Base-by-base conservation (phyloP, 257 asterid species). In the Rubia yunnanensis region DNA sequence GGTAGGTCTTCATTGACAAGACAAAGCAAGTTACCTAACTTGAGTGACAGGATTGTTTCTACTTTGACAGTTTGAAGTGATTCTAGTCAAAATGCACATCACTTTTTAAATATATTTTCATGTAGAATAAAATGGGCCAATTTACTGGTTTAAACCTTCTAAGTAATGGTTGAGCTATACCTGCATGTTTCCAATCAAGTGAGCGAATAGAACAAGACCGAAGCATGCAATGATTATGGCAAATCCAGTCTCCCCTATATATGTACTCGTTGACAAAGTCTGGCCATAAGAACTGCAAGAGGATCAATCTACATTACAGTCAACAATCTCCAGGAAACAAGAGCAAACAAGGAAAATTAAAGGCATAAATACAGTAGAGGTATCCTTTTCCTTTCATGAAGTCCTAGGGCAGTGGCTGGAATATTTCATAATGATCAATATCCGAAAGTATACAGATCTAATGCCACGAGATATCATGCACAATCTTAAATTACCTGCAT, bases 181-280 rank as follows among this genome's bases (percentile, higher is more conserved):
- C 97, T 88, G 97, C 97, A 91, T 88, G 78, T 88, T 88, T 77
- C 96, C 97, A 31, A 91, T 91, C 73, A 91, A 80, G 75, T 86
- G 95, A 34, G 96, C 95, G 76, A 91, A 91, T 39, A 91, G 85
- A 73, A 91, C 96, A 30, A 91, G 96, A 46, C 97, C 96, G 77
- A 83, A 53, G 57, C 88, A 86, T 68, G 97, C 91, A 55, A 91
- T 91, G 66, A 88, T 85, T 66, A 91, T 91, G 24, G 96, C 96
- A 59, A 88, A 91, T 72, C 83, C 10, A 17, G 89, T 91, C 71
- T 91, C 97, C 31, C 95, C 91, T 53, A 86, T 75, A 69, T 80
- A 91, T 55, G 88, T 86, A 86, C 96, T 91, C 1, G 97, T 91
- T 31, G 82, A 8, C 76, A 91, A 72, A 34, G 84, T 6, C 74